Evolutionary conservation across 495 filamentous ascomycete genomes (phyloP).

Genomic region (Penicillium nucicola): DNA sequence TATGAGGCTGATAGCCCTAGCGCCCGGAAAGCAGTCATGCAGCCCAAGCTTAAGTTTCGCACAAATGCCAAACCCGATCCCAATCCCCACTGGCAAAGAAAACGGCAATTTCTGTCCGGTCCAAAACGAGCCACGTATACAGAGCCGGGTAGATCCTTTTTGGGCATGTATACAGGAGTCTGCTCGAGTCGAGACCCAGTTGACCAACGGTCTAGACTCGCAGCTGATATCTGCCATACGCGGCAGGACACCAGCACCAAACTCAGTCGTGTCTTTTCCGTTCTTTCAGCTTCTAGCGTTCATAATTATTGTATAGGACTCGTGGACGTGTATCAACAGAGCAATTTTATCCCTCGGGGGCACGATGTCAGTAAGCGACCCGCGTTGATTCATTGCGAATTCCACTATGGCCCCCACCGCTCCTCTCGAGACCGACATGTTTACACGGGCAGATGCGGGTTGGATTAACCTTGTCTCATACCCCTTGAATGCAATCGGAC

Average conservation of each 20-base stretch:
- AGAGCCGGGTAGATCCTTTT: neutral
- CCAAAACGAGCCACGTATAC: slow-evolving; percentile 2
- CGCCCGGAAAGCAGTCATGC: slow-evolving; percentile 19
- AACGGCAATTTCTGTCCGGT: neutral
- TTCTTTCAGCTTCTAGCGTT: too few species aligned
- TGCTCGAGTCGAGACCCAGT: neutral
- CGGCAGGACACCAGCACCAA: too few species aligned
- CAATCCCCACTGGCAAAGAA: neutral
- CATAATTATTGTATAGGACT: too few species aligned
- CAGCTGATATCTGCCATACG: too few species aligned
- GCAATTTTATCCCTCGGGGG: too few species aligned
- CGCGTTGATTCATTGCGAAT: neutral
- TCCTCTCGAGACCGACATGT: slow-evolving; percentile 1
- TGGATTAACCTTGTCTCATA: slow-evolving; percentile 16
- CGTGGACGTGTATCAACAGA: too few species aligned
- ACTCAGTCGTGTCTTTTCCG: too few species aligned
- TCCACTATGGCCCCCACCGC: slow-evolving; percentile 5
- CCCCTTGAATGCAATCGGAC: neutral
- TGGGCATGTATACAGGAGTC: slow-evolving; percentile 10
- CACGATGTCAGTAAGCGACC: too few species aligned
- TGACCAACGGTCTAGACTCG: neutral
- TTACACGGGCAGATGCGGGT: slow-evolving; percentile 8
- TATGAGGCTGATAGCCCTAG: slow-evolving; percentile 4
- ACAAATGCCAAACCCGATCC: neutral
- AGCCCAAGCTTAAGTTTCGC: slow-evolving; percentile 8